Evolutionary conservation across 2,329 filamentous ascomycete genomes (phyloP).

Genomic region (Fusarium piperis): DNA sequence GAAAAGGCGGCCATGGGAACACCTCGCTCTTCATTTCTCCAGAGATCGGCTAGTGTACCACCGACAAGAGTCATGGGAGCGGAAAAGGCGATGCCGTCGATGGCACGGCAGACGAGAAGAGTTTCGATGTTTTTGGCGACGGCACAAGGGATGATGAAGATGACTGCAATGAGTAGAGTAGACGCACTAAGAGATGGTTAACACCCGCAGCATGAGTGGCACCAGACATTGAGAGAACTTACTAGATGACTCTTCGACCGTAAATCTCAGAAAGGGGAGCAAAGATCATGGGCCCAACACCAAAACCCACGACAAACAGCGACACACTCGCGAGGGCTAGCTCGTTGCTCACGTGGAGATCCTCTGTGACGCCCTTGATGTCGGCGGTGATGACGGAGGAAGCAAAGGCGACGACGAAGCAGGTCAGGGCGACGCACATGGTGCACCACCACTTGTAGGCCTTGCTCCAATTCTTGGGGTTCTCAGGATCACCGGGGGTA

Average conservation of each 20-base stretch:
- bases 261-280: conserved; percentile 81
- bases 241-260: conserved; percentile 77
- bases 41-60: conserved; percentile 85
- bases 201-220: neutral
- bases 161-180: conserved; percentile 74
- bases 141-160: conserved; percentile 85
- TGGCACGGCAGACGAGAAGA: conserved; percentile 77
- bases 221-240: conserved; percentile 24
- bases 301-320: conserved; percentile 84
- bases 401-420: conserved; percentile 77
- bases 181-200: conserved; percentile 51
- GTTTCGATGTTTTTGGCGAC: conserved; percentile 80
- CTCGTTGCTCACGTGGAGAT: conserved; percentile 76
- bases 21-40: conserved; percentile 83
- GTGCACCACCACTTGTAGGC: conserved; percentile 84
- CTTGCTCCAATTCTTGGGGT: conserved; percentile 88
- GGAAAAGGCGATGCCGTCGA: conserved; percentile 86
- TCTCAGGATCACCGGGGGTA: conserved; percentile 74
- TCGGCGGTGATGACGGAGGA: conserved; percentile 84
- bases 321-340: conserved; percentile 77
- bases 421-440: conserved; percentile 82
- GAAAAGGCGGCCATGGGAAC: conserved; percentile 89
- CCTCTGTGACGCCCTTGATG: conserved; percentile 68
- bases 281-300: conserved; percentile 82
- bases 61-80: conserved; percentile 89